Percentiles rank a stretch among this genome's conserved stretches.
Conservation (phyloP, 176 grass and related monocot species). For the Hsuehochloa calcarea region DNA sequence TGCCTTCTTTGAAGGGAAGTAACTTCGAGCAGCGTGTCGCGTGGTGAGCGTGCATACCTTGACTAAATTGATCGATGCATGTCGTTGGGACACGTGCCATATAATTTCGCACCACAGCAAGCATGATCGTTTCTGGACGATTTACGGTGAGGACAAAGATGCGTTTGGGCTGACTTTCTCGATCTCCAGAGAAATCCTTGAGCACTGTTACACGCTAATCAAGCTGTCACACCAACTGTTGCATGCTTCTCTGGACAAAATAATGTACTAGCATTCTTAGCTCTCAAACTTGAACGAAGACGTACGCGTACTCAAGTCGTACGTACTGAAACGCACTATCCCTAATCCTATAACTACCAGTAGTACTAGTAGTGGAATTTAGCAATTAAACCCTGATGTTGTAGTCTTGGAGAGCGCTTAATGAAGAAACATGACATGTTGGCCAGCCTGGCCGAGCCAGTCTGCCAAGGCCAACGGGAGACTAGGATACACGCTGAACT, state of each 20-base stretch:
- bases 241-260: not conserved
- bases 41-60: not conserved
- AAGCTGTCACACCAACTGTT: not conserved
- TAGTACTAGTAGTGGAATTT: no score
- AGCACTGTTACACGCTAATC: not conserved
- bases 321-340: not conserved
- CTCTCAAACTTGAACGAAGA: not conserved
- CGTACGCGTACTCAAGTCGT: not conserved
- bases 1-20: not conserved
- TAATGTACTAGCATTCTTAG: not conserved
- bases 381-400: not conserved
- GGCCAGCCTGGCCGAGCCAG: slow-evolving; percentile 14
- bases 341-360: no score
- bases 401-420: not conserved
- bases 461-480: slow-evolving; percentile 11
- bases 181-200: not conserved
- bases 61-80: not conserved
- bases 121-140: not conserved
- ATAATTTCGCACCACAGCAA: no score
- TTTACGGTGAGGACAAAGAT: not conserved
- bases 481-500: not conserved
- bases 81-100: not conserved
- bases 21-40: not conserved
- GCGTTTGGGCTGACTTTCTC: not conserved
- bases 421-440: slow-evolving; percentile 47